Evolutionary conservation across 78 protist genomes (phyloP).

Genomic region (Dictyostelium purpureum): DNA sequence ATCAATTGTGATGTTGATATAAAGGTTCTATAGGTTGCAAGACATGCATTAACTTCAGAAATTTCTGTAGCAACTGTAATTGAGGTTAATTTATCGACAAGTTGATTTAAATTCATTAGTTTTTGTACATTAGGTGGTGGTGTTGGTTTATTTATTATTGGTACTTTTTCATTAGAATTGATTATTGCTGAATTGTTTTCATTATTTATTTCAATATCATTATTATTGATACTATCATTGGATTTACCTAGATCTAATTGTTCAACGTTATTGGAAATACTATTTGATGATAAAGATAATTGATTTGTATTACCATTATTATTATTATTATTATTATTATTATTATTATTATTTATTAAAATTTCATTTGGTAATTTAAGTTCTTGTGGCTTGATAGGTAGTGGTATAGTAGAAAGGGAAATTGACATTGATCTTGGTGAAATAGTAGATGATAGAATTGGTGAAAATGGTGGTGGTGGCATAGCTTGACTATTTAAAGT

Average conservation of each 20-base stretch:
- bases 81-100: constrained; percentile 75
- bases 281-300: no score
- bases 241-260: constrained; percentile 8
- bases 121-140: not conserved
- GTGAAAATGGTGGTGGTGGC: constrained; percentile 1
- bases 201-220: not conserved
- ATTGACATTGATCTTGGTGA: constrained; percentile 31
- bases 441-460: not conserved
- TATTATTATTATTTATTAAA: not conserved
- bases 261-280: no score
- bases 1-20: constrained; percentile 49
- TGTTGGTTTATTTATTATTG: not conserved
- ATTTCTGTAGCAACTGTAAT: constrained; percentile 29
- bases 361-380: constrained; percentile 2
- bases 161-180: not conserved
- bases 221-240: not conserved
- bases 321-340: not conserved
- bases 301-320: not conserved
- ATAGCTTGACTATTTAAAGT: not conserved
- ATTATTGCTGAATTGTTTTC: not conserved
- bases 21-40: constrained; percentile 59
- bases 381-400: constrained; percentile 2
- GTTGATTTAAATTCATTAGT: constrained; percentile 59
- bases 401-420: not conserved
- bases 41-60: constrained; percentile 71